phyloP scores from a whole-genome alignment of 1,139 yeast genomes.

The Saccharomyces hybrid region DNA sequence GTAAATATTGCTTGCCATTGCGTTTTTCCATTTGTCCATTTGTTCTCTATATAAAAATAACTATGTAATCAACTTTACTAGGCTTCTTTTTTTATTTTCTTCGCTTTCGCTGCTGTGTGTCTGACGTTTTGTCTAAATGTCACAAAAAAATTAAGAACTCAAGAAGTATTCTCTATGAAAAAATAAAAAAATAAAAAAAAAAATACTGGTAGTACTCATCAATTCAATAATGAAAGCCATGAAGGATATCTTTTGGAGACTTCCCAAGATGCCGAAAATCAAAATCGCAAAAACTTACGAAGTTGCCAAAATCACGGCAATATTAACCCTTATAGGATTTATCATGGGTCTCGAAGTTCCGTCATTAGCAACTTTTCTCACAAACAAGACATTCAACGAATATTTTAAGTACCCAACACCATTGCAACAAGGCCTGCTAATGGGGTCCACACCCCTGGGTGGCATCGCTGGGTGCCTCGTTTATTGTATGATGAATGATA shows the following conservation, averaged over 20 bases:
- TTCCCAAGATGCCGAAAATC: not conserved
- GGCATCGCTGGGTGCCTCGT: slow-evolving; percentile 34
- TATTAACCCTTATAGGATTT: slow-evolving; percentile 47
- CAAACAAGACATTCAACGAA: slow-evolving; percentile 36
- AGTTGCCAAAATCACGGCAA: not conserved
- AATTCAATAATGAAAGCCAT: not conserved
- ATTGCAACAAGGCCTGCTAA: slow-evolving; percentile 35
- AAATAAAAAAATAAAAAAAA: no score
- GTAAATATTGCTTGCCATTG: not conserved
- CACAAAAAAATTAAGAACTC: not conserved
- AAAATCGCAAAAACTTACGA: not conserved
- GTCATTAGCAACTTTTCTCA: slow-evolving; percentile 55
- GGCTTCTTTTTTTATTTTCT: no score
- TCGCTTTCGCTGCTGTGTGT: not conserved
- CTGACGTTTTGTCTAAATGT: not conserved
- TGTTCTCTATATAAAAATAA: not conserved
- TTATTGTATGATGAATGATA: slow-evolving; percentile 25
- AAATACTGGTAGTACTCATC: not conserved
- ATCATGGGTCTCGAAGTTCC: slow-evolving; percentile 66
- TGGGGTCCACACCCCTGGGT: slow-evolving; percentile 38
- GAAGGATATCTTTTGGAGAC: not conserved
- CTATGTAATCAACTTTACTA: not conserved
- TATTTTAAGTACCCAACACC: slow-evolving; percentile 41
- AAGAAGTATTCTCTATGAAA: no score
- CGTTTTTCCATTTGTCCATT: not conserved